Evolutionary conservation across 192 early-diverging fungal species (phyloP).

Genomic region (Bifiguratus adelaidae): DNA sequence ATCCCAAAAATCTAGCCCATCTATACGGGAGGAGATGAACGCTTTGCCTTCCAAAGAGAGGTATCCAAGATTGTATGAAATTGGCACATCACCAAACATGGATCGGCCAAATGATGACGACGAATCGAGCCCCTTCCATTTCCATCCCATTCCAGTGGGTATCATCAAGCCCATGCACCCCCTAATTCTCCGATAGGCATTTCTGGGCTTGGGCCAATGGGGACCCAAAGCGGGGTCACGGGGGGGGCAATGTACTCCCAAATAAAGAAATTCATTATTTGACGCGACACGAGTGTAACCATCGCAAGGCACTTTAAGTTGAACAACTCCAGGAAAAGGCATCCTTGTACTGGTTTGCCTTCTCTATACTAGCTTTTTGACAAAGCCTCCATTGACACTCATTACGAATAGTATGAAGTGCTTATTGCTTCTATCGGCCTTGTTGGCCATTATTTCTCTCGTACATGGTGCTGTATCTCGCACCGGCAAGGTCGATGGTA

Average conservation of each 20-base stretch:
- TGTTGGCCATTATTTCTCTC: neutral
- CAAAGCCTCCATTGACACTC: neutral
- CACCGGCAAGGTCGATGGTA: constrained; percentile 12
- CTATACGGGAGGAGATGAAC: neutral
- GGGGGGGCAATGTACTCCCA: no score
- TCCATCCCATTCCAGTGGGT: no score
- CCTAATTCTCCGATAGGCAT: no score
- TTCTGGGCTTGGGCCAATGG: no score
- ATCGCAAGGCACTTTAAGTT: no score
- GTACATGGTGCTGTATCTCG: constrained; percentile 6
- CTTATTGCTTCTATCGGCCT: neutral
- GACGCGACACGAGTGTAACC: no score
- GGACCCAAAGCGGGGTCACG: no score
- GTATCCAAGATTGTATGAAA: neutral
- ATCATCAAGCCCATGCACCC: no score
- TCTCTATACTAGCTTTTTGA: neutral
- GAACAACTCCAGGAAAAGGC: no score
- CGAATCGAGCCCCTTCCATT: no score
- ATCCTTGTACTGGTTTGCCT: neutral
- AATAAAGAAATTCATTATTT: neutral
- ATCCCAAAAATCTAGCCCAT: neutral
- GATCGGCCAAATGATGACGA: no score
- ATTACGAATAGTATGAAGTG: neutral
- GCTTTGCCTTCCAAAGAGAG: neutral
- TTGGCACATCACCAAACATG: no score